Percentiles rank a stretch among this genome's conserved stretches.
Conservation (phyloP, 1,284 basidiomycete genomes). For the Ceraceosorus bombacis region DNA sequence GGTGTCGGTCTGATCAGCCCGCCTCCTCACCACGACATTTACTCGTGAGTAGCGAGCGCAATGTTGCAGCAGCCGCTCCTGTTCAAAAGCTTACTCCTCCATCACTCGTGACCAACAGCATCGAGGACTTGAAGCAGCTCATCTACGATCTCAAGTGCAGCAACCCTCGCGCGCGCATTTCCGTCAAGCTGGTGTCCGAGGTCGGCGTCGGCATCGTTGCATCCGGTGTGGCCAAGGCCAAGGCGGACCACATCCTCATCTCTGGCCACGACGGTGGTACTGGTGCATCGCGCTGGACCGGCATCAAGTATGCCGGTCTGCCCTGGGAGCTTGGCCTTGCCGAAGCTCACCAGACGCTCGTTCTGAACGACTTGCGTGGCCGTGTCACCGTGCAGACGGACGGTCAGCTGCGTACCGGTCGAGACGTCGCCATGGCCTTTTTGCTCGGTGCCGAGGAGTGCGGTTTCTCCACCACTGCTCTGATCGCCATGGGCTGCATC, state of each 20-base stretch:
- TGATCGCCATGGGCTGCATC: conserved; percentile 44
- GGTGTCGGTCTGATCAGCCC: conserved; percentile 44
- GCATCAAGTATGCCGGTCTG: conserved; percentile 46
- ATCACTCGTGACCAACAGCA: conserved; percentile 4
- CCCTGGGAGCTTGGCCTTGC: conserved; percentile 46
- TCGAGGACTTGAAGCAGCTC: conserved; percentile 45
- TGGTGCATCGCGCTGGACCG: conserved; percentile 43
- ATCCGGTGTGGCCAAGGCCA: conserved; percentile 45
- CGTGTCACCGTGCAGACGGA: conserved; percentile 43
- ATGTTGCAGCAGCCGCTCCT: no score
- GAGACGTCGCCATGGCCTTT: conserved; percentile 41
- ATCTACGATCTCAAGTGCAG: conserved; percentile 47
- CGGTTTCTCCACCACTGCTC: conserved; percentile 42
- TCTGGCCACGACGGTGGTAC: conserved; percentile 47
- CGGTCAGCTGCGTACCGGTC: conserved; percentile 39
- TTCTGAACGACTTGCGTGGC: conserved; percentile 44
- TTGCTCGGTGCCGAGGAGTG: conserved; percentile 44
- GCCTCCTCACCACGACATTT: conserved; percentile 46
- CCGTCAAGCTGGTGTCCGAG: conserved; percentile 45
- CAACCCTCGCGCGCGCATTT: conserved; percentile 41
- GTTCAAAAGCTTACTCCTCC: no score
- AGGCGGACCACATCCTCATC: conserved; percentile 45
- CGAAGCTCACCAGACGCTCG: conserved; percentile 44
- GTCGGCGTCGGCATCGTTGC: conserved; percentile 45
- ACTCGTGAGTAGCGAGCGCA: conserved; percentile 16